Base-by-base conservation (phyloP, 2,329 filamentous ascomycete species). In the Penicillium sp. region DNA sequence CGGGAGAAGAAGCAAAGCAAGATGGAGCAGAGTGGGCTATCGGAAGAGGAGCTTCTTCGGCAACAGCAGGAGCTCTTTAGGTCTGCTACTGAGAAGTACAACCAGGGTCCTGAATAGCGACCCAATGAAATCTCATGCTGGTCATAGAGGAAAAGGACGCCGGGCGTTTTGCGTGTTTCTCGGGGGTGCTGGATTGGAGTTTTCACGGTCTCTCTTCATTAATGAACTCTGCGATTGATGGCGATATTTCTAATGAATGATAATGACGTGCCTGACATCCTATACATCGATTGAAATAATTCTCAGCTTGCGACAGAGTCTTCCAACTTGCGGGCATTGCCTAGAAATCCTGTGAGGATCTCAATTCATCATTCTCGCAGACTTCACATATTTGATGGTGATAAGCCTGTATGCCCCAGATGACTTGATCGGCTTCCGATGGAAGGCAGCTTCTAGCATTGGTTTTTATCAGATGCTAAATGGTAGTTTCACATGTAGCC, bases 1-100 rank as follows among this genome's bases (percentile, higher is more conserved):
- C 88, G 93, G 44, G 94, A 99, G 76, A 95, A 95, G 81, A 96
- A 96, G 75, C 88, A 92, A 60, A 95, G 92, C 74, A 97, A 97
- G 76, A 91, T 97, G 67, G 93, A 96, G 65, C 88, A 94, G 70
- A 96, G 91, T 69, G 93, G 93, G 49, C 82, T 97, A 76, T 89
- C 89, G 0, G 86, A 95, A 69, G 94, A 96, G 64, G 89, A 99
- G 72, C 81, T 99, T 45, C 84, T 94, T 52, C 83, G 87, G 45
- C 84, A 96, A 66, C 94, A 99, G 70, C 87, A 94, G 71, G 91
- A 95, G 71, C 84, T 96, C 62, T 97, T 99, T 74, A 86, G 88
- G 41, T 86, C 85, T 53, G 92, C 91, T 1, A 86, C 85, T 1
- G 85, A 85, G 59, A 87, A 88, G 64, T 89, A 87, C 72, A 84